These are phyloP conservation scores for Bipolaris victoriae DNA, from an alignment of 2,329 filamentous ascomycete species.

Conservation along the genomic window DNA sequence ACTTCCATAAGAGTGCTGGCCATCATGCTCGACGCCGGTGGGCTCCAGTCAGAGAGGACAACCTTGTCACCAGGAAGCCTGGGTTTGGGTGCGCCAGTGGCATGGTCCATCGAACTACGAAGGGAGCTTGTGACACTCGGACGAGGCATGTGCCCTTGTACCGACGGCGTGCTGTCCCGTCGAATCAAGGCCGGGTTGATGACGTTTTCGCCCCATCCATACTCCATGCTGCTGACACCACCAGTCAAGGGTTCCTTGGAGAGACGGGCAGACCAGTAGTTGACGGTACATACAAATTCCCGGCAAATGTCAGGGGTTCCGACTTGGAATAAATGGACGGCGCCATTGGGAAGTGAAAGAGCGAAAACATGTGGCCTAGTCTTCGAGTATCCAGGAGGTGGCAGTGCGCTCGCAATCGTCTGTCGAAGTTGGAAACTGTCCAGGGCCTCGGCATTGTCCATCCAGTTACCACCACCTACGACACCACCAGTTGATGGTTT, in stretches of 20 bases:
- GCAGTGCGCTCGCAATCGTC: conserved; percentile 87
- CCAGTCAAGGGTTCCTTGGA: conserved; percentile 93
- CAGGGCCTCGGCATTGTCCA: conserved; percentile 89
- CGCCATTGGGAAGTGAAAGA: conserved; percentile 86
- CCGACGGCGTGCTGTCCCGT: conserved; percentile 44
- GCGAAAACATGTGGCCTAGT: conserved; percentile 92
- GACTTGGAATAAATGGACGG: conserved; percentile 97
- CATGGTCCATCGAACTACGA: conserved; percentile 63
- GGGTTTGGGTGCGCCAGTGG: conserved; percentile 61
- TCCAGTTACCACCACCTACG: conserved; percentile 97
- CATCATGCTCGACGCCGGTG: conserved; percentile 88
- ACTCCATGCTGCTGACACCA: conserved; percentile 95
- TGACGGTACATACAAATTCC: conserved; percentile 92
- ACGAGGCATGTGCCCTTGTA: conserved; percentile 49
- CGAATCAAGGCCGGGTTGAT: conserved; percentile 64
- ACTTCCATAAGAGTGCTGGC: conserved; percentile 77
- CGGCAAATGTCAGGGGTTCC: conserved; percentile 93
- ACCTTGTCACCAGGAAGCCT: conserved; percentile 85
- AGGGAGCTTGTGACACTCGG: conserved; percentile 67
- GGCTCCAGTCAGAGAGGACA: conserved; percentile 84
- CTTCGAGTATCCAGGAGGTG: conserved; percentile 91
- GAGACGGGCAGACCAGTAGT: conserved; percentile 95
- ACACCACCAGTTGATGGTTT: conserved; percentile 65
- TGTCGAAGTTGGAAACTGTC: conserved; percentile 88
- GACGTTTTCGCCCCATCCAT: conserved; percentile 90